Conservation (phyloP, 768 basidiomycete species). For the Mycena epipterygia region DNA sequence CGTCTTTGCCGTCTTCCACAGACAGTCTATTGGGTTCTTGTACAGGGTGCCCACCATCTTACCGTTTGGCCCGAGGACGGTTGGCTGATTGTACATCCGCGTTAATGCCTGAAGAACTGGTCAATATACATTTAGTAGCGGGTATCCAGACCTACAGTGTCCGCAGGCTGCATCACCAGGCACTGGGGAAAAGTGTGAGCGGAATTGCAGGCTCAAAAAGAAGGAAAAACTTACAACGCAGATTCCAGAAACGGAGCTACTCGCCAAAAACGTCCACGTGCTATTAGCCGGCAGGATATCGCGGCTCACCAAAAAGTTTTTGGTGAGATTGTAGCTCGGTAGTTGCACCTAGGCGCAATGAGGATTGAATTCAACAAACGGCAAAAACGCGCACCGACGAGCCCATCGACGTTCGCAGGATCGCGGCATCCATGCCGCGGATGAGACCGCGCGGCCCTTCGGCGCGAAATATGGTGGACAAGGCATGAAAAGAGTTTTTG, state of each 20-base stretch:
- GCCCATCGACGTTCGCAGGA: constrained; percentile 95
- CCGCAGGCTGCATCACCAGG: constrained; percentile 94
- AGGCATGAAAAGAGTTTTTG: constrained; percentile 85
- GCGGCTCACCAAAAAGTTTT: constrained; percentile 78
- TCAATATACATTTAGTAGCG: background rate
- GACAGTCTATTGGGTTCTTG: constrained; percentile 93
- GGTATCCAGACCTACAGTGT: constrained; percentile 65
- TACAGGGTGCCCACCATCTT: constrained; percentile 83
- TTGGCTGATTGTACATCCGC: constrained; percentile 97
- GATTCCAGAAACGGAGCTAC: constrained; percentile 89
- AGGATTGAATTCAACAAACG: background rate
- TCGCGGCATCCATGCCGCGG: constrained; percentile 94
- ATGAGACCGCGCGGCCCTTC: constrained; percentile 87
- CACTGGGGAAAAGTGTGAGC: constrained; percentile 61
- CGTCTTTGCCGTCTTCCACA: constrained; percentile 94
- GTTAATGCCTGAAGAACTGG: constrained; percentile 76
- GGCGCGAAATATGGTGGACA: constrained; percentile 81
- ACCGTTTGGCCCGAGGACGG: constrained; percentile 77
- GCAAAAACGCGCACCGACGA: constrained; percentile 69
- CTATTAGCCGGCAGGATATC: constrained; percentile 83
- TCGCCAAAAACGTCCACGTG: constrained; percentile 88
- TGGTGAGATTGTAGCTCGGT: constrained; percentile 95
- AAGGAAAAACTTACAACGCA: constrained; percentile 80
- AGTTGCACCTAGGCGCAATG: constrained; percentile 80
- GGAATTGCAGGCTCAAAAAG: background rate